Evolutionary conservation across 148 eudicot genomes (phyloP), one percentile per base, ranked within the genome.

Genomic region (Fagopyrum homotropicum): DNA sequence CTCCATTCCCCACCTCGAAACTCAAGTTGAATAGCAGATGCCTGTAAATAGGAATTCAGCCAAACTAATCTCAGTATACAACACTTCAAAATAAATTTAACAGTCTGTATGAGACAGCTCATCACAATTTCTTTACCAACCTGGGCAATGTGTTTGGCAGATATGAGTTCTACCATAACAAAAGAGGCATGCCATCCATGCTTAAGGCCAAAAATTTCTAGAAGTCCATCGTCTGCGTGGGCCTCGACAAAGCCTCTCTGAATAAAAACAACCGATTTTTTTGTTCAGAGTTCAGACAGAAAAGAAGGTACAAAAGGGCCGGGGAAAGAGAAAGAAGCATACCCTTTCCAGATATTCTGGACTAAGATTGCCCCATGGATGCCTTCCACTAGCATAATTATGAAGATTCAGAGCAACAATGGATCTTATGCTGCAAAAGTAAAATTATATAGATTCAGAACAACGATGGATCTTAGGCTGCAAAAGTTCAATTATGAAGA

Each of bases 131-230:
- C 17, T 45, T 71, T n/a, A 72, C 82, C 49, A 9, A 93, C 98
- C 98, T 93, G 98, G 11, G 97, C 98, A 19, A 93, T 87, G 82
- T 93, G 98, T 85, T 91, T 89, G 79, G 98, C 98, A 45, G 97
- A 84, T 64, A 91, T 91, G 35, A 91, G 83, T 81, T 91, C 95
- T 45, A 84, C 90, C 95, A 93, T 84, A 70, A 93, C 97, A 74
- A 93, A 88, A 52, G 98, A 93, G 47, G 98, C 98, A 80, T 93
- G 98, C 98, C 98, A 93, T 79, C 98, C 98, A 52, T 91, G 97
- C 83, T 91, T 91, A 0, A 93, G 80, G 79, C 98, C 97, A 40
- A 93, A 93, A 61, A 93, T 79, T 86, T 91, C 97, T 44, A 93
- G 52, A 75, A 84, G 80, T 46, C 97, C 98, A 73, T 93, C 98